Evolutionary conservation across 2,329 filamentous ascomycete genomes (phyloP).

Genomic region (Penicillium capsulatum): DNA sequence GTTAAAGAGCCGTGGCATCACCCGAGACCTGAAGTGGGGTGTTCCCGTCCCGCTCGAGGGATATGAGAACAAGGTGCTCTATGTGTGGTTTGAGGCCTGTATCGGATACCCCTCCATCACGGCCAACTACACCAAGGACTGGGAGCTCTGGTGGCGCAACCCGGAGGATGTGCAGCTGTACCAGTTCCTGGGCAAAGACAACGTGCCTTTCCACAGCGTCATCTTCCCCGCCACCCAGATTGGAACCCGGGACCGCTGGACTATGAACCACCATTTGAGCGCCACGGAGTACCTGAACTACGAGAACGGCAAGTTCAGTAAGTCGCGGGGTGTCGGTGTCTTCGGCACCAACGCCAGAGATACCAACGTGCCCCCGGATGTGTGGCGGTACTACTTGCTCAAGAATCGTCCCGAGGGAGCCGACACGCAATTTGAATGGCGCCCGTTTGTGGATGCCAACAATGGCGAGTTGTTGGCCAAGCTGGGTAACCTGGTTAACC

Average conservation of each 20-base stretch:
- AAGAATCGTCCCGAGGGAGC: slow-evolving; percentile 78
- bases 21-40: slow-evolving; percentile 89
- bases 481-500: slow-evolving; percentile 68
- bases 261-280: slow-evolving; percentile 79
- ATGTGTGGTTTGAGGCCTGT: slow-evolving; percentile 90
- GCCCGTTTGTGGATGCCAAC: slow-evolving; percentile 74
- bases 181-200: slow-evolving; percentile 95
- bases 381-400: slow-evolving; percentile 92
- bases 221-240: slow-evolving; percentile 87
- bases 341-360: slow-evolving; percentile 87
- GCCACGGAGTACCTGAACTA: slow-evolving; percentile 90
- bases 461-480: slow-evolving; percentile 82
- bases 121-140: slow-evolving; percentile 78
- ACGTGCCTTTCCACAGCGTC: slow-evolving; percentile 81
- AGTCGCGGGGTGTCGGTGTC: slow-evolving; percentile 82
- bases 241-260: slow-evolving; percentile 81
- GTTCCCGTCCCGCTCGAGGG: slow-evolving; percentile 57
- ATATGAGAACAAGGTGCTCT: slow-evolving; percentile 76
- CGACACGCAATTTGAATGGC: slow-evolving; percentile 89
- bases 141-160: slow-evolving; percentile 93
- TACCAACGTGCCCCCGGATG: slow-evolving; percentile 75
- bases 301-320: slow-evolving; percentile 86
- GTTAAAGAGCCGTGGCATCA: slow-evolving; percentile 81
- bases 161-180: slow-evolving; percentile 83
- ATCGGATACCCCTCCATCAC: slow-evolving; percentile 96